These are phyloP conservation scores for Chrysanthemum lavandulifolium DNA, from an alignment of 129 eudicot genomes.

Conservation along the genomic window DNA sequence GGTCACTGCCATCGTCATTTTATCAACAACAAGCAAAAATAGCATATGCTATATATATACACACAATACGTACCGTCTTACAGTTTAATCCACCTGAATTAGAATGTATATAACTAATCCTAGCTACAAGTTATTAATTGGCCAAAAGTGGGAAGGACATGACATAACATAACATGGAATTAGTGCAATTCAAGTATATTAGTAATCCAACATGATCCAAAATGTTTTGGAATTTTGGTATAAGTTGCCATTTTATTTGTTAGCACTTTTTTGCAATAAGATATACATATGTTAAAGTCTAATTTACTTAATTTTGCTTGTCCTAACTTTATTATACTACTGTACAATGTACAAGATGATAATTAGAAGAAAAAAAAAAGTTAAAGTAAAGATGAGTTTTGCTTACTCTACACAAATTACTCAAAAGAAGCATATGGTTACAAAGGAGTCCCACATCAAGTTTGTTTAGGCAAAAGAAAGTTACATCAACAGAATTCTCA, in stretches of 20 bases:
- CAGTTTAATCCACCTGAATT: no score
- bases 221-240: neutral
- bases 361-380: neutral
- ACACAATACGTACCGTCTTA: neutral
- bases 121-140: neutral
- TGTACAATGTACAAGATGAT: neutral
- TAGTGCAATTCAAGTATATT: neutral
- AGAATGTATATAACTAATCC: neutral
- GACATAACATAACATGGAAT: neutral
- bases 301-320: neutral
- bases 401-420: conserved; percentile 21
- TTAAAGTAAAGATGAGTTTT: conserved; percentile 22
- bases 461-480: conserved; percentile 37
- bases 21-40: conserved; percentile 1
- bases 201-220: neutral
- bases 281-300: neutral
- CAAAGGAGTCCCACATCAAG: conserved; percentile 26
- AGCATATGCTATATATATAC: neutral
- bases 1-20: neutral
- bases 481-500: conserved; percentile 37
- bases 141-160: neutral
- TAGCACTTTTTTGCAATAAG: neutral
- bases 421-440: conserved; percentile 27
- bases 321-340: neutral
- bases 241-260: conserved; percentile 1